Percentiles rank a stretch among this genome's conserved stretches.
Conservation (phyloP, 169 alveolate species). For the Eimeria brunetti region DNA sequence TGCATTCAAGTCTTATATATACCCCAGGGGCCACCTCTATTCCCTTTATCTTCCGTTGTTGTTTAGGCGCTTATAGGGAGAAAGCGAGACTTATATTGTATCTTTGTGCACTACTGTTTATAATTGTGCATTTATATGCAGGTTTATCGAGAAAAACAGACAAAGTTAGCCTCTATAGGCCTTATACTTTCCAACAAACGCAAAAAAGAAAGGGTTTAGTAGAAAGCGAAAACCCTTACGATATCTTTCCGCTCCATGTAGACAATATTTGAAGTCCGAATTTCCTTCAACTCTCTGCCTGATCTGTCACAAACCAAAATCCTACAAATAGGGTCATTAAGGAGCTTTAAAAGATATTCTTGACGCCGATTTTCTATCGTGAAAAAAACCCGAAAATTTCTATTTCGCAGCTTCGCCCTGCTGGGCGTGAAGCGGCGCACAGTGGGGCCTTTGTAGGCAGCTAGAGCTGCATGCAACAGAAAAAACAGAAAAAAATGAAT, state of each 20-base stretch:
- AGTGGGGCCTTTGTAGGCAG: conserved; percentile 36
- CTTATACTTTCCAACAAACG: neutral
- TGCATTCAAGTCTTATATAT: too few species aligned
- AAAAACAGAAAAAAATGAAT: neutral
- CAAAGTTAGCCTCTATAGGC: too few species aligned
- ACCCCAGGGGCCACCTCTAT: too few species aligned
- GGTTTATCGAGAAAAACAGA: too few species aligned
- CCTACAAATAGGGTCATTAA: conserved; percentile 71
- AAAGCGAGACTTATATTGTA: too few species aligned
- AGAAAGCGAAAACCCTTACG: conserved; percentile 17
- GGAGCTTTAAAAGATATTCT: conserved; percentile 65
- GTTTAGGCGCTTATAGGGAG: too few species aligned
- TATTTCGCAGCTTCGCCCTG: conserved; percentile 77
- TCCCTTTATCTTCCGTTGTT: too few species aligned
- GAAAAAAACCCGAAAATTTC: conserved; percentile 62
- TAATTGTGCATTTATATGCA: too few species aligned
- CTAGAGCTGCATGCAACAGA: conserved; percentile 41
- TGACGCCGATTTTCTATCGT: conserved; percentile 4
- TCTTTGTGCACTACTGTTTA: too few species aligned
- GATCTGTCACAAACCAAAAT: conserved; percentile 60
- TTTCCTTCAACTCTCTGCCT: conserved; percentile 67
- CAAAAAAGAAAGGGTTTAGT: neutral
- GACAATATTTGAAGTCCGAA: conserved; percentile 55
- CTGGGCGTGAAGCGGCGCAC: conserved; percentile 80
- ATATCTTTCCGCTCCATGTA: conserved; percentile 49